These are phyloP conservation scores for Lavandula angustifolia DNA, from an alignment of 257 asterid species.

Conservation along the genomic window DNA sequence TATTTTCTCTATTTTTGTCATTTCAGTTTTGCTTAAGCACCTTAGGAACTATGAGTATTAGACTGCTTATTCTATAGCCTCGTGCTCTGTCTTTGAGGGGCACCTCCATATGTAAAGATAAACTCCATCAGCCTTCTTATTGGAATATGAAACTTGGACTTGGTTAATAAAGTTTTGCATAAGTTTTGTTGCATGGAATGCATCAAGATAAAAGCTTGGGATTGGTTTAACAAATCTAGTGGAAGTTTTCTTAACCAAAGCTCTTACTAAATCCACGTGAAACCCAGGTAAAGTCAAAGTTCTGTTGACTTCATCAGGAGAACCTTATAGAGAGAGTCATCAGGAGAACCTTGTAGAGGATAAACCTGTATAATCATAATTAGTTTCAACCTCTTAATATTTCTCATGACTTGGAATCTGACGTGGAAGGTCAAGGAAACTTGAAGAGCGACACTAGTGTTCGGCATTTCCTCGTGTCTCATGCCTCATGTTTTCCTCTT, in stretches of 20 bases:
- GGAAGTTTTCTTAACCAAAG: not conserved
- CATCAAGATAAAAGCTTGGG: not conserved
- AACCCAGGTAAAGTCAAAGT: constrained; percentile 10
- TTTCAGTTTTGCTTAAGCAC: not conserved
- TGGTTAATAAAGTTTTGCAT: constrained; percentile 2
- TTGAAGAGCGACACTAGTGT: constrained; percentile 3
- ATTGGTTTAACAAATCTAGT: too few relatives aligned
- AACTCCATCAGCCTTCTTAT: not conserved
- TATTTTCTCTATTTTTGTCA: not conserved
- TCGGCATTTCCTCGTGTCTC: constrained; percentile 10
- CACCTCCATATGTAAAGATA: constrained; percentile 9
- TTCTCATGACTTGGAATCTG: not conserved
- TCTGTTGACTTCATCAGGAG: not conserved
- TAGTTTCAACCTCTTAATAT: not conserved
- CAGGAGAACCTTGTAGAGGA: constrained; percentile 4
- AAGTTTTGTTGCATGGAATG: constrained; percentile 8
- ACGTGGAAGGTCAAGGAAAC: not conserved
- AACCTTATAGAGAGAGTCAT: constrained; percentile 8
- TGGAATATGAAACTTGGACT: too few relatives aligned
- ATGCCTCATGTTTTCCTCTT: constrained; percentile 19
- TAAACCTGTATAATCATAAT: not conserved
- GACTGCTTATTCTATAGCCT: not conserved
- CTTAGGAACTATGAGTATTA: constrained; percentile 10
- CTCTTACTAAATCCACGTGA: constrained; percentile 1
- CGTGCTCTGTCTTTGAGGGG: not conserved